Evolutionary conservation across 495 filamentous ascomycete species (phyloP), one percentile per base, ranked within the genome.

Genomic region (Penicillium cinerascens): DNA sequence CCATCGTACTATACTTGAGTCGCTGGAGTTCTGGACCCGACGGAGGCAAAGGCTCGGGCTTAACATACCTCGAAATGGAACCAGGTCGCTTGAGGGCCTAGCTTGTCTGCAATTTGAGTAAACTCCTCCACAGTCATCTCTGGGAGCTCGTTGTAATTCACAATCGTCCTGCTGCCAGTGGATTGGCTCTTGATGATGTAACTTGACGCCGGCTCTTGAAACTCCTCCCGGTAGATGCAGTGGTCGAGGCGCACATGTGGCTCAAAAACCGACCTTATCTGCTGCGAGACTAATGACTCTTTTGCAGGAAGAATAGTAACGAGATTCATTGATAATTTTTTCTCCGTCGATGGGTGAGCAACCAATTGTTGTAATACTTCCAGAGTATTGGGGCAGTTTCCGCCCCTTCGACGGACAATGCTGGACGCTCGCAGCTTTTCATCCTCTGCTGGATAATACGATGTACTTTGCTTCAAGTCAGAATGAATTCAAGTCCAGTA

Each of bases 51-150:
- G 9, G 11, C 13, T 18, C 20, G 10, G 15, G 44, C 49, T 20
- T 17, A 20, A 61, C 77, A 42, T 68, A 86, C 86, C 76, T 89
- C 86, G 56, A 90, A 90, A 73, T 90, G 86, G 70, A 81, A 88
- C 83, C 83, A 87, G n/a, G 60, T 63, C n/a, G 62, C 55, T 3
- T 52, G 35, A 4, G 54, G 48, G 0, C 60, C 57, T 42, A 77
- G 36, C 17, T 57, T 51, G 42, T 71, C 49, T 21, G 64, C 71
- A 27, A 67, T 58, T 15, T 29, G 27, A 21, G 49, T 41, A 52
- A 88, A 86, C 62, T 88, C 86, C 35, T 67, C 70, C 7, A 67
- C 52, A 8, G 73, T 83, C 81, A 88, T 85, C 60, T 88, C 85
- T 0, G 78, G 78, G 15, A 87, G 70, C 43, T 79, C 78, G 63